Conservation (phyloP, 2,329 filamentous ascomycete species). For the Paradendryphiella salina region DNA sequence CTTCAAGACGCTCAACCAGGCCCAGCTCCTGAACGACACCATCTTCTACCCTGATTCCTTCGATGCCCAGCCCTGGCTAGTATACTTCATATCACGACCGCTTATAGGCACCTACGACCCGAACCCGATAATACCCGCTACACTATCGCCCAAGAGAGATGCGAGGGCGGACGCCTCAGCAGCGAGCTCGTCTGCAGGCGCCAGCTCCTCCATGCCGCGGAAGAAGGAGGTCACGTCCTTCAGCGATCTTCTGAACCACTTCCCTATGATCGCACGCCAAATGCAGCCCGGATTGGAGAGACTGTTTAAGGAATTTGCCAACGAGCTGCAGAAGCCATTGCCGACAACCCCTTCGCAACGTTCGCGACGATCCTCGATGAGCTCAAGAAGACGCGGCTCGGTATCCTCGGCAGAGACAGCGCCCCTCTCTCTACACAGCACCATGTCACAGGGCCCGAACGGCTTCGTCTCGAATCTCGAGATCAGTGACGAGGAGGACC, state of each 20-base stretch:
- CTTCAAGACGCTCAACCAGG: slow-evolving; percentile 89
- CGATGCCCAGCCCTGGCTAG: slow-evolving; percentile 89
- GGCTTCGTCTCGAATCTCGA: slow-evolving; percentile 55
- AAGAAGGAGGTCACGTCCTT: slow-evolving; percentile 95
- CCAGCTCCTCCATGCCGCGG: slow-evolving; percentile 55
- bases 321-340: slow-evolving; percentile 80
- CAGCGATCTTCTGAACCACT: slow-evolving; percentile 83
- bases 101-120: slow-evolving; percentile 83
- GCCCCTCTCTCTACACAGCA: slow-evolving; percentile 45
- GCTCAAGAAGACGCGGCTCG: slow-evolving; percentile 41
- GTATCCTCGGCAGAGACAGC: slow-evolving; percentile 44
- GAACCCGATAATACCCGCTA: slow-evolving; percentile 69
- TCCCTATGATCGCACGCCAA: slow-evolving; percentile 93
- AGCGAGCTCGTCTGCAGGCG: slow-evolving; percentile 25
- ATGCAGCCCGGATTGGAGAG: slow-evolving; percentile 92
- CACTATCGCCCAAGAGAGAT: slow-evolving; percentile 28
- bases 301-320: slow-evolving; percentile 85
- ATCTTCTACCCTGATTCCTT: slow-evolving; percentile 89
- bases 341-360: slow-evolving; percentile 67
- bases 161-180: slow-evolving; percentile 9
- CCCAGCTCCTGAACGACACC: slow-evolving; percentile 79
- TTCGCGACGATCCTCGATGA: slow-evolving; percentile 38
- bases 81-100: slow-evolving; percentile 93
- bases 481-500: slow-evolving; percentile 86
- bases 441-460: slow-evolving; percentile 41